Base-by-base conservation (phyloP, 306 rosid species). In the Bauhinia variegata region DNA sequence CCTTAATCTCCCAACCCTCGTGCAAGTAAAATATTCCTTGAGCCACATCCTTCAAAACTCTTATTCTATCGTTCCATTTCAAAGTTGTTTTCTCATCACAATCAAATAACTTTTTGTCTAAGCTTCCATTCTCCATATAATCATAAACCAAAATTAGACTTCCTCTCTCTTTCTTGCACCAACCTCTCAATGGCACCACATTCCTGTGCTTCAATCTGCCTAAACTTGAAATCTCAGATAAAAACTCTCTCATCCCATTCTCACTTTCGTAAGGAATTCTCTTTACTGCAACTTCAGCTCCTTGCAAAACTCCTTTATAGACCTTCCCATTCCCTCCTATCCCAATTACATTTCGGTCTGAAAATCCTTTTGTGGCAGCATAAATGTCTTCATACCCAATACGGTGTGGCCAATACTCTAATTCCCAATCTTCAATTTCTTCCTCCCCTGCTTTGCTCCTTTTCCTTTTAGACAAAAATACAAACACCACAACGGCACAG, bases 181-280 rank as follows among this genome's bases (percentile, higher is more conserved):
- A 88, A 7, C 91, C 95, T 70, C 72, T 77, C 49, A 85, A 47
- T 30, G 83, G 75, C 6, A 85, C 89, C 56, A 83, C 78, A 67
- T 88, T 85, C 73, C 86, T 78, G 32, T 88, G 91, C 71, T 79
- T 79, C 63, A 88, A 50, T 65, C 91, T 85, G 44, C 95, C 87
- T 23, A 88, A 30, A 58, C 88, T 85, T 13, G 84, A 83, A 62
- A 88, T 66, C 80, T 88, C 87, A 11, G 88, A 81, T 43, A 88
- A 46, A 55, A 88, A 82, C 74, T 75, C 84, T 19, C 78, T 72
- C 82, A 82, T 63, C 9, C 84, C 79, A 38, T 72, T 43, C 13
- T 72, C 79, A 31, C 15, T 53, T 38, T 52, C 59, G 3, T 38
- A 34, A 13, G 72, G 54, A 28, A 75, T 82, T 65, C 77, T 23